Evolutionary conservation across 1,284 basidiomycete genomes (phyloP), one percentile per base, ranked within the genome.

Genomic region (Pseudozyma sp.): DNA sequence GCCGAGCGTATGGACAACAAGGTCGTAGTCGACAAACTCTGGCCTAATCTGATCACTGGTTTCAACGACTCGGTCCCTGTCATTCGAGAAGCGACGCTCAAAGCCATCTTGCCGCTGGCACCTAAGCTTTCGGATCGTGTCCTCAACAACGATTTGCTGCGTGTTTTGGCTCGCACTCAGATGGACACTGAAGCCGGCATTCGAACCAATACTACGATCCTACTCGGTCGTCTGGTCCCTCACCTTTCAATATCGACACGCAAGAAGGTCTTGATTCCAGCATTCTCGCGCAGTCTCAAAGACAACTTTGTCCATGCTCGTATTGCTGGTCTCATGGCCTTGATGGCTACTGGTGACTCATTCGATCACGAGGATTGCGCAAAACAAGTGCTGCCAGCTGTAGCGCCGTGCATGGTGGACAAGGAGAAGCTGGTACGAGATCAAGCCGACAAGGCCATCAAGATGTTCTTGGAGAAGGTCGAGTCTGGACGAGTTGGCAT

Each of bases 181-280:
- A 90, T 89, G 18, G 96, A 99, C 83, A 87, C 91, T 0, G 96
- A 98, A 86, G 90, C 95, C 0, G 95, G 94, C 1, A 97, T 99
- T 80, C 90, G 97, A 45, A 99, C 96, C 13, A 99, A 99, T 83
- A 97, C 96, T 0, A 98, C 95, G 82, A 97, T 99, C 76, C 89
- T 99, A 5, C 90, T 99, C 47, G 96, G 96, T 10, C 89, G 95
- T 11, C 89, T 99, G 4, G 94, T 93, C 0, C 94, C 94, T 0
- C 89, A 90, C 3, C 87, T 99, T 1, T 92, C 92, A 1, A 89
- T 92, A 64, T 91, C 93, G 76, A 98, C 96, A 7, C 94, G 95
- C 83, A 90, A 91, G 73, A 98, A 97, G 83, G 94, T 99, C 11
- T 90, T 99, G 1, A 92, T 98, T 0, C 94, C 96, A 1, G 97